A percentile compares a stretch with the other conserved stretches of the same genome.
phyloP scores from a whole-genome alignment of 2,329 filamentous ascomycete species.

The Colletotrichum zoysiae region DNA sequence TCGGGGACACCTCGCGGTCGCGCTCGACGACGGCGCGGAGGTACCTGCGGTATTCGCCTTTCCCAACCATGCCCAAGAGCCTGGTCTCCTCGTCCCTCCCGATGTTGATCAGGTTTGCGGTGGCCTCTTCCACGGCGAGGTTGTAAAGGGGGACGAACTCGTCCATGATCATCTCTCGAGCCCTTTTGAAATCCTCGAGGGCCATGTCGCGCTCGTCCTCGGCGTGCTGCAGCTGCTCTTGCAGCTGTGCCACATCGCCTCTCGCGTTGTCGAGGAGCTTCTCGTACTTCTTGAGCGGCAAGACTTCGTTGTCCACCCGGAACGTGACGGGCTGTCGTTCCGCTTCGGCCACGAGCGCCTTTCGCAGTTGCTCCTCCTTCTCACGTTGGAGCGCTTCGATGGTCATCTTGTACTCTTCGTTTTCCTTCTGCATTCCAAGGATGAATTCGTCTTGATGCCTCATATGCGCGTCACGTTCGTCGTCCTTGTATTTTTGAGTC shows the following conservation, averaged over 20 bases:
- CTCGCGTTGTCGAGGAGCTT: conserved; percentile 32
- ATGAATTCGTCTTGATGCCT: background rate
- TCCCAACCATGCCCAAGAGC: background rate
- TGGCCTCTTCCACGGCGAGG: background rate
- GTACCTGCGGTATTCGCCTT: conserved; percentile 8
- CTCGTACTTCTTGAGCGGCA: conserved; percentile 11
- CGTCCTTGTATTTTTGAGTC: background rate
- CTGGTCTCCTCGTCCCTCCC: conserved; percentile 13
- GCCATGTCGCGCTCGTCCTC: background rate
- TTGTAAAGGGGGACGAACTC: conserved; percentile 1
- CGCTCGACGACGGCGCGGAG: background rate
- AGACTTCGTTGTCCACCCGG: conserved; percentile 10
- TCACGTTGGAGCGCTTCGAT: background rate
- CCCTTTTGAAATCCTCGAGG: background rate
- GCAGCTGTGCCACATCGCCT: conserved; percentile 8
- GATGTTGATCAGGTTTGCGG: background rate
- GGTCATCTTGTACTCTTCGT: background rate
- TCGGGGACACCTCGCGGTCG: background rate
- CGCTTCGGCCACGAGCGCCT: background rate
- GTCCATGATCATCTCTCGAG: background rate
- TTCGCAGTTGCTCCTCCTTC: background rate
- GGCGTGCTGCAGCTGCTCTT: background rate
- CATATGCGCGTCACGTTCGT: background rate
- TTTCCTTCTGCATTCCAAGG: background rate
- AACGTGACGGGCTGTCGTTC: background rate